These are phyloP conservation scores for Mollisia scopiformis DNA, from an alignment of 2,329 filamentous ascomycete species.

Conservation along the genomic window DNA sequence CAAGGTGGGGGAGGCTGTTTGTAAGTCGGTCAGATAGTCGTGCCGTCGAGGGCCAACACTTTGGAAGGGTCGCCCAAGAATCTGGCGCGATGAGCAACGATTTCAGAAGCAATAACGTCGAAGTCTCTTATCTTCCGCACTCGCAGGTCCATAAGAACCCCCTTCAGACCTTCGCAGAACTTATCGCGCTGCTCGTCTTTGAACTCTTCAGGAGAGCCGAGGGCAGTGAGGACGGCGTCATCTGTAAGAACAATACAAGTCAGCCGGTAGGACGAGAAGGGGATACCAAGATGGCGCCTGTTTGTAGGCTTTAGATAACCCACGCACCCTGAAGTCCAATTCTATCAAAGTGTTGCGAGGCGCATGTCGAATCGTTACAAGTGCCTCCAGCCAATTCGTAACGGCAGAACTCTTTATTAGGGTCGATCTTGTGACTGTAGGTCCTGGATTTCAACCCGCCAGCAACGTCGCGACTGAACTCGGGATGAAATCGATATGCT, in stretches of 20 bases:
- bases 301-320: constrained; percentile 29
- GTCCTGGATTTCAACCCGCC: constrained; percentile 88
- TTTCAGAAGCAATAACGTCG: constrained; percentile 65
- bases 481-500: constrained; percentile 87
- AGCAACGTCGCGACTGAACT: constrained; percentile 68
- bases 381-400: constrained; percentile 70
- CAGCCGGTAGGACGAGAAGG: constrained; percentile 41
- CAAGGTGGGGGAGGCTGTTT: constrained; percentile 9
- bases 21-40: constrained; percentile 26
- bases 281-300: constrained; percentile 25
- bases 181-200: constrained; percentile 61
- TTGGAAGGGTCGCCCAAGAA: constrained; percentile 68
- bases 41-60: constrained; percentile 58
- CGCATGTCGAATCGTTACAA: constrained; percentile 76
- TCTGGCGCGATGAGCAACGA: constrained; percentile 66
- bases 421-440: constrained; percentile 89
- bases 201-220: constrained; percentile 68
- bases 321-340: constrained; percentile 77
- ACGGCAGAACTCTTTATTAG: constrained; percentile 73
- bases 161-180: constrained; percentile 64
- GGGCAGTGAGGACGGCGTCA: constrained; percentile 72
- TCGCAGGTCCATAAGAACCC: constrained; percentile 63
- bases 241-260: constrained; percentile 55
- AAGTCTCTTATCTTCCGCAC: constrained; percentile 66
- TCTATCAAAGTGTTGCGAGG: constrained; percentile 77